Percentiles rank a stretch among this genome's conserved stretches.
These are phyloP conservation scores for Trichoderma guizhouense DNA, from an alignment of 2,329 filamentous ascomycete species.

Conservation along the genomic window DNA sequence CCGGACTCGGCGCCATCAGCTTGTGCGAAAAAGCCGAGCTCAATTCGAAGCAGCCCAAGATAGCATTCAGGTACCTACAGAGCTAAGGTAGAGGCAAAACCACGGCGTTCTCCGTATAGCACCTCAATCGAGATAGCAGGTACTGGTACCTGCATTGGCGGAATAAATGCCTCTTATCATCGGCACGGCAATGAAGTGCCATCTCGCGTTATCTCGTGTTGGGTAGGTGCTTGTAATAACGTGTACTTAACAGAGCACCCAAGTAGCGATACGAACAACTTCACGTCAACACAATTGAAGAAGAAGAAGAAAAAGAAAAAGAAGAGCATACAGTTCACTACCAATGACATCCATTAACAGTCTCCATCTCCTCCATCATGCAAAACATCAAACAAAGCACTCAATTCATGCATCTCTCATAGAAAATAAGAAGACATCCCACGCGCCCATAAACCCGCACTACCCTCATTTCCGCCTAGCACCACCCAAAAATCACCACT, in stretches of 20 bases:
- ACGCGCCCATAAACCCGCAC: background rate
- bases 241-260: background rate
- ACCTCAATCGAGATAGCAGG: background rate
- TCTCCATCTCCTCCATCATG: background rate
- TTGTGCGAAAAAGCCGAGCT: background rate
- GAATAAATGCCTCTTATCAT: background rate
- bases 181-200: background rate
- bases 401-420: background rate
- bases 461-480: background rate
- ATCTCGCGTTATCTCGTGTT: background rate
- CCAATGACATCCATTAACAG: background rate
- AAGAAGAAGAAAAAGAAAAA: background rate
- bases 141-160: background rate
- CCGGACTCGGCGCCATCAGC: background rate
- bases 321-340: background rate
- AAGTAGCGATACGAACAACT: background rate
- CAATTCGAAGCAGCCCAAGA: background rate
- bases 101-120: background rate
- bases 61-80: background rate
- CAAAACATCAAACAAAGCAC: background rate
- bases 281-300: background rate
- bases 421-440: background rate
- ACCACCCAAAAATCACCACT: background rate
- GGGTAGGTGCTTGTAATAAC: background rate
- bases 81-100: background rate